These are phyloP conservation scores for Cytospora chrysosperma DNA, from an alignment of 2,329 filamentous ascomycete genomes.

Conservation along the genomic window DNA sequence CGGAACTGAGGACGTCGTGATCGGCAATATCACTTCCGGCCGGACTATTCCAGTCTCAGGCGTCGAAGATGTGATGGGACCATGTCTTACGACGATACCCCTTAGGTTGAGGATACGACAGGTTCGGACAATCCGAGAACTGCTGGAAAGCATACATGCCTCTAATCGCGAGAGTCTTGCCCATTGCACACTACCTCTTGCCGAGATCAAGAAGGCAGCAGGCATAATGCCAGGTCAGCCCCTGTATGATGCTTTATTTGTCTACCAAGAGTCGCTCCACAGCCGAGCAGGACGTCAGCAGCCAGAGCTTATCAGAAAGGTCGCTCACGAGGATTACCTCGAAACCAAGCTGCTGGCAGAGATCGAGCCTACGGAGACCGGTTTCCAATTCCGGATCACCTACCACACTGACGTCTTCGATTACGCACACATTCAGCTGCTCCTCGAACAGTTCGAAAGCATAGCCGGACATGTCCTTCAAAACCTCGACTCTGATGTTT, in stretches of 20 bases:
- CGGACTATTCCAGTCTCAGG: slow-evolving; percentile 68
- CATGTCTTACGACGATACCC: slow-evolving; percentile 75
- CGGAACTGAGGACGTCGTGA: slow-evolving; percentile 64
- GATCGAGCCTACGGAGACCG: slow-evolving; percentile 59
- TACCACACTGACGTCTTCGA: slow-evolving; percentile 52
- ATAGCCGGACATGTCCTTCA: slow-evolving; percentile 39
- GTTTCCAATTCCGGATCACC: slow-evolving; percentile 46
- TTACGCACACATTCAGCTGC: slow-evolving; percentile 49
- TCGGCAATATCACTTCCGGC: slow-evolving; percentile 82
- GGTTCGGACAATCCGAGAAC: slow-evolving; percentile 53
- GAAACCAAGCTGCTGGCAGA: slow-evolving; percentile 78
- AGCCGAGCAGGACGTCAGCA: slow-evolving; percentile 26
- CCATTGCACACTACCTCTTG: slow-evolving; percentile 62
- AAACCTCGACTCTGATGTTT: slow-evolving; percentile 31
- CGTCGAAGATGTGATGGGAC: slow-evolving; percentile 74
- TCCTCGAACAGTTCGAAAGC: slow-evolving; percentile 62
- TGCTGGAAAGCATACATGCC: slow-evolving; percentile 63
- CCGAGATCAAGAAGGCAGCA: slow-evolving; percentile 65
- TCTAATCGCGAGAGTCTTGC: slow-evolving; percentile 65
- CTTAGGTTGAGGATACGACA: slow-evolving; percentile 61
- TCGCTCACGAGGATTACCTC: slow-evolving; percentile 65
- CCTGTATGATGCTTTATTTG: slow-evolving; percentile 76
- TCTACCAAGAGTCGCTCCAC: slow-evolving; percentile 76
- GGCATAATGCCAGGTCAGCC: slow-evolving; percentile 52
- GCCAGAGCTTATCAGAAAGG: slow-evolving; percentile 46